Evolutionary conservation across 2,329 filamentous ascomycete genomes (phyloP).

Genomic region (Catunica adiposa): DNA sequence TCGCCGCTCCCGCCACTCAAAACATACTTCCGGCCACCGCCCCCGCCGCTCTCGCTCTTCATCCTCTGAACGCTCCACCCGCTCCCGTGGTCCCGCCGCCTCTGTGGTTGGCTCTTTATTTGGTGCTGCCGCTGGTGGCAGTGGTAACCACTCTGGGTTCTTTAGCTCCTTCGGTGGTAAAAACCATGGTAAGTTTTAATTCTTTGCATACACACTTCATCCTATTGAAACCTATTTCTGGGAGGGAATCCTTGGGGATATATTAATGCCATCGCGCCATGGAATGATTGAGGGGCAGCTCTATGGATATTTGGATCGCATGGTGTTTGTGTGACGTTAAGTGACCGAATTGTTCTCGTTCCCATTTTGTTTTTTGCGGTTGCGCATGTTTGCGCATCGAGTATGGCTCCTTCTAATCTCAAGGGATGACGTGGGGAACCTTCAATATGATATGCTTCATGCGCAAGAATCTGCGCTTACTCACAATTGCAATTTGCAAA

Average conservation of each 20-base stretch:
- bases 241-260: neutral
- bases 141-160: conserved; percentile 28
- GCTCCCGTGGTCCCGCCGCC: conserved; percentile 9
- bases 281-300: too few species aligned
- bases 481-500: too few species aligned
- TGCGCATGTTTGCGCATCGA: too few species aligned
- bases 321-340: too few species aligned
- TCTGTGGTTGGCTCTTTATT: conserved; percentile 21
- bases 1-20: neutral
- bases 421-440: too few species aligned
- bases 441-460: too few species aligned
- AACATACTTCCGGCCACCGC: neutral
- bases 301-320: too few species aligned
- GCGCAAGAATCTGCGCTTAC: too few species aligned
- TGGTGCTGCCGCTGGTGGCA: conserved; percentile 26
- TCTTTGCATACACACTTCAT: too few species aligned
- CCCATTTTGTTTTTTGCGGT: too few species aligned
- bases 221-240: too few species aligned
- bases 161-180: conserved; percentile 27
- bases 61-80: conserved; percentile 1
- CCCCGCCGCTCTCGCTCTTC: conserved; percentile 5
- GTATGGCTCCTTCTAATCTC: too few species aligned
- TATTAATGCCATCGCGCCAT: neutral
- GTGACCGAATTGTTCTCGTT: neutral
- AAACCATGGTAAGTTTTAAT: conserved; percentile 5